Evolutionary conservation across 73 alveolate genomes (phyloP).

Genomic region (Paraurostyla sp.): DNA sequence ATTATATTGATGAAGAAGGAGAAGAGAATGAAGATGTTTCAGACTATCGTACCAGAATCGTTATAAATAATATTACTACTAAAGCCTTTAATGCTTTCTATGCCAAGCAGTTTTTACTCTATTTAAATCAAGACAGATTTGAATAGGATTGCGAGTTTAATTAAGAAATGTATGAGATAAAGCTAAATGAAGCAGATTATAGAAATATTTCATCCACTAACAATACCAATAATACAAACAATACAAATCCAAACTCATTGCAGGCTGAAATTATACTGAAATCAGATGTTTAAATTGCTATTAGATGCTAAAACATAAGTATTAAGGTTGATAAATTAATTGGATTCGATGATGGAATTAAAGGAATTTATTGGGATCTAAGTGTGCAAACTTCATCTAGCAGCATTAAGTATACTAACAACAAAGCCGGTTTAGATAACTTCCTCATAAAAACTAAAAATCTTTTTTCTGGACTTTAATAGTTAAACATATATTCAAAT

Average conservation of each 20-base stretch:
- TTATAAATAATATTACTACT: neutral
- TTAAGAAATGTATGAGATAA: neutral
- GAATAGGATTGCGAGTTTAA: neutral
- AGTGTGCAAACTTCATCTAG: neutral
- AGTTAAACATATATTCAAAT: neutral
- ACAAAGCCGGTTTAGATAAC: neutral
- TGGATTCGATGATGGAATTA: neutral
- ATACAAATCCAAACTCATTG: neutral
- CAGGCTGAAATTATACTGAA: neutral
- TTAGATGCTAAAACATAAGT: conserved; percentile 4
- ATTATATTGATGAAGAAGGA: neutral
- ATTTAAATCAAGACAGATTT: neutral
- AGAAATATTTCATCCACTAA: neutral
- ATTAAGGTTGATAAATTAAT: neutral
- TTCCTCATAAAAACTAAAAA: neutral
- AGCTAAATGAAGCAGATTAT: neutral
- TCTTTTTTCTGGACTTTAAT: neutral
- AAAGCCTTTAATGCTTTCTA: neutral
- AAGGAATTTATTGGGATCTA: neutral
- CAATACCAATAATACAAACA: neutral
- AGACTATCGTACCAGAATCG: neutral
- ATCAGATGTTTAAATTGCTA: neutral
- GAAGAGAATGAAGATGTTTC: neutral
- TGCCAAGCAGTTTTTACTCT: neutral
- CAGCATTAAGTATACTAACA: neutral